A percentile compares a stretch with the other conserved stretches of the same genome.
phyloP scores from a whole-genome alignment of 2,329 filamentous ascomycete species.

The Fusarium kyushuense region DNA sequence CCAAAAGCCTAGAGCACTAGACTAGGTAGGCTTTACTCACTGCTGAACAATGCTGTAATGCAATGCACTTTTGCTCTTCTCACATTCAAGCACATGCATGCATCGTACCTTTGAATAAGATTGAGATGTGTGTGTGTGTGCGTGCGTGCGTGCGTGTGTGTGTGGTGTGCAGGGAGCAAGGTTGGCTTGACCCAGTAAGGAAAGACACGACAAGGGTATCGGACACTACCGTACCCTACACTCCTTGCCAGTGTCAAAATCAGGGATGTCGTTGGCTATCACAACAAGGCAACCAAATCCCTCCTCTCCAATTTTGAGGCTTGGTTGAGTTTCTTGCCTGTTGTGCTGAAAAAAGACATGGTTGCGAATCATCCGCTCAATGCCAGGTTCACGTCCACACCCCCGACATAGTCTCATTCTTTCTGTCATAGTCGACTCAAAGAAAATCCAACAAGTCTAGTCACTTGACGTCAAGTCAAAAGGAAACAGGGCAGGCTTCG shows the following conservation, averaged over 20 bases:
- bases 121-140: background rate
- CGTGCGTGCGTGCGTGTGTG: no score
- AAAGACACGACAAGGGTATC: background rate
- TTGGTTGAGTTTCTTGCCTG: conserved; percentile 1
- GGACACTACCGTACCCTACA: background rate
- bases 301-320: background rate
- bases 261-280: conserved; percentile 1
- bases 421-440: background rate
- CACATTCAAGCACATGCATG: background rate
- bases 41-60: background rate
- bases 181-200: background rate
- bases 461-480: background rate
- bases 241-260: background rate
- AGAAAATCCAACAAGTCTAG: background rate
- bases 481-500: background rate
- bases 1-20: conserved; percentile 4
- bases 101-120: background rate
- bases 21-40: background rate
- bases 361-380: conserved; percentile 16
- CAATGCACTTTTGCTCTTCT: conserved; percentile 2
- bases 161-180: conserved; percentile 5
- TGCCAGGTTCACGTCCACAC: background rate
- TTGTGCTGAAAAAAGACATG: conserved; percentile 14
- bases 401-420: background rate
- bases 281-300: background rate